These are phyloP conservation scores for Cryphonectria japonica DNA, from an alignment of 2,329 filamentous ascomycete genomes.

Conservation along the genomic window DNA sequence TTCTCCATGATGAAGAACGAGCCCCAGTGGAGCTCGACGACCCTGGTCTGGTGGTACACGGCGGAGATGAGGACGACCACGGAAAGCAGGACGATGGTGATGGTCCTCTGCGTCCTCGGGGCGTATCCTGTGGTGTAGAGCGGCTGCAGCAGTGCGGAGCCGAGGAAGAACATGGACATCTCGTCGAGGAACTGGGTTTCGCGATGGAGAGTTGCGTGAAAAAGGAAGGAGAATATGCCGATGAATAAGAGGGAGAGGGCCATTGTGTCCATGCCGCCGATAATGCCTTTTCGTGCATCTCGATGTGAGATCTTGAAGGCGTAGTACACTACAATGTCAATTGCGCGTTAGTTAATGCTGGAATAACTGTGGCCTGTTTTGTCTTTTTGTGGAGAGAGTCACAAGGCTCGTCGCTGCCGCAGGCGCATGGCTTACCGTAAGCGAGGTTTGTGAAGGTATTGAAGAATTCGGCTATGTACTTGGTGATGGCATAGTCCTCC, in stretches of 20 bases:
- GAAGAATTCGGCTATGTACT: constrained; percentile 25
- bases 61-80: constrained; percentile 46
- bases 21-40: constrained; percentile 49
- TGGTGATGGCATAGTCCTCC: constrained; percentile 28
- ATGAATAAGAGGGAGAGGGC: constrained; percentile 46
- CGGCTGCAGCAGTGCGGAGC: constrained; percentile 55
- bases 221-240: constrained; percentile 48
- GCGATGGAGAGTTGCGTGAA: constrained; percentile 50
- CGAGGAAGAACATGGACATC: constrained; percentile 61
- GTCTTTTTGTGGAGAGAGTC: too few species aligned
- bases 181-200: constrained; percentile 55
- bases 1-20: constrained; percentile 42
- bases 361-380: background rate
- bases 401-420: background rate
- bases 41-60: constrained; percentile 47
- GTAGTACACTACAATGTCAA: constrained; percentile 8
- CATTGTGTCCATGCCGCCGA: constrained; percentile 43
- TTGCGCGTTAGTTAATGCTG: too few species aligned
- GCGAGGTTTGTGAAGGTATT: constrained; percentile 23
- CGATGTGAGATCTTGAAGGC: constrained; percentile 30
- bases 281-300: constrained; percentile 44
- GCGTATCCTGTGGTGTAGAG: constrained; percentile 50
- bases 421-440: constrained; percentile 11
- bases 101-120: constrained; percentile 36
- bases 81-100: constrained; percentile 44